A percentile compares a stretch with the other conserved stretches of the same genome.
Conservation (phyloP, 352 stramenopile species). For the Globisporangium acanthophoron region DNA sequence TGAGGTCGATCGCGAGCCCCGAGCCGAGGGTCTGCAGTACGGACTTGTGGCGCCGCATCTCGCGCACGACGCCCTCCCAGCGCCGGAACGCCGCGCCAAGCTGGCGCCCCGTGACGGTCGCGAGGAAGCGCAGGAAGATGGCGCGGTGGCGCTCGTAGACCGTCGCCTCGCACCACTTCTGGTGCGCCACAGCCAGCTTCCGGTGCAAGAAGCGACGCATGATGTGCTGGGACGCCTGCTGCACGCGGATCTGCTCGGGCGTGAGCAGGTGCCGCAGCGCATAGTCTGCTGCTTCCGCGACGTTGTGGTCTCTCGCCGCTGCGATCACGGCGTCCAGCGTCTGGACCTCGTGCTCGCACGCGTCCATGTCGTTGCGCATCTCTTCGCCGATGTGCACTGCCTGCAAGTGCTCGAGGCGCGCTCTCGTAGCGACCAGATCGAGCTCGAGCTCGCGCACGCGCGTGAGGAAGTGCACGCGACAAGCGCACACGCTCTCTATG, state of each 20-base stretch:
- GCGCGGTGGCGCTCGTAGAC: conserved; percentile 37
- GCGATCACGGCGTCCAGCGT: conserved; percentile 30
- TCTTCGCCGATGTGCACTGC: conserved; percentile 54
- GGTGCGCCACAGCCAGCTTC: conserved; percentile 29
- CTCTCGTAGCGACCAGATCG: conserved; percentile 22
- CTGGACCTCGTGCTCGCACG: conserved; percentile 30
- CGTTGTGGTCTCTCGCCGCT: conserved; percentile 38
- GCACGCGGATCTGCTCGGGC: conserved; percentile 38
- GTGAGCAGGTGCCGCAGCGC: conserved; percentile 60
- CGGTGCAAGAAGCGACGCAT: conserved; percentile 39
- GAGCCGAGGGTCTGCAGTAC: conserved; percentile 35
- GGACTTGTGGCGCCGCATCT: conserved; percentile 39
- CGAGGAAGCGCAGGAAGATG: conserved; percentile 40
- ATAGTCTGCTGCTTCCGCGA: conserved; percentile 50
- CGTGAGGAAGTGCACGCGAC: conserved; percentile 39
- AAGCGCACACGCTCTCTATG: conserved; percentile 33
- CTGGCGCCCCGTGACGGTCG: conserved; percentile 38
- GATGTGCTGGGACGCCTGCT: conserved; percentile 37
- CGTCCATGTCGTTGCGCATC: conserved; percentile 66
- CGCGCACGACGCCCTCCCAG: conserved; percentile 40
- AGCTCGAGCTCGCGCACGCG: conserved; percentile 42
- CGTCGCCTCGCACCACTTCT: conserved; percentile 40
- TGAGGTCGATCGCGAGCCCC: conserved; percentile 51
- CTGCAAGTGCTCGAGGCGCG: conserved; percentile 28
- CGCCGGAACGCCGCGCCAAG: conserved; percentile 50